phyloP scores from a whole-genome alignment of 2,329 filamentous ascomycete species.

The Clonostachys solani region DNA sequence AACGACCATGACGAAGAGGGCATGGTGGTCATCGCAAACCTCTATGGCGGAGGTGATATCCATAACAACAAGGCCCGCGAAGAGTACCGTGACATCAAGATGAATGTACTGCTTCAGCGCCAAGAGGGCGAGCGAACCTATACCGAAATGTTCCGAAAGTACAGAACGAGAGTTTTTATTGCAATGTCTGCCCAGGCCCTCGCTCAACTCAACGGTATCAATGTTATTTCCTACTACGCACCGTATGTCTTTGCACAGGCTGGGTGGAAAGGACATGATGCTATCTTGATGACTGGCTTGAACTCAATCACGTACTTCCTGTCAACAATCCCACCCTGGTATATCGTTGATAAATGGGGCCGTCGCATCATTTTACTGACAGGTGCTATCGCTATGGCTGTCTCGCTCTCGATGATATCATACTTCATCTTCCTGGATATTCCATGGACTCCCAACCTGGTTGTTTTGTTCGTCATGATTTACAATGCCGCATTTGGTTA shows the following conservation, averaged over 20 bases:
- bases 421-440: constrained; percentile 94
- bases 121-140: constrained; percentile 95
- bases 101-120: constrained; percentile 88
- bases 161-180: constrained; percentile 89
- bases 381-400: constrained; percentile 83
- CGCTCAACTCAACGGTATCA: constrained; percentile 97
- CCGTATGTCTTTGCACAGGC: constrained; percentile 95
- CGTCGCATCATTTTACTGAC: constrained; percentile 84
- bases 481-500: constrained; percentile 98
- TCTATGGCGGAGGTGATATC: constrained; percentile 94
- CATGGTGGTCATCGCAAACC: constrained; percentile 95
- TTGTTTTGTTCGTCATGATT: constrained; percentile 94
- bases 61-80: constrained; percentile 89
- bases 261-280: constrained; percentile 87
- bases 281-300: constrained; percentile 95
- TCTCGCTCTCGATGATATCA: constrained; percentile 84
- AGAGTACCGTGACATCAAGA: constrained; percentile 98
- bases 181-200: constrained; percentile 97
- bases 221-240: constrained; percentile 98
- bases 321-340: constrained; percentile 95
- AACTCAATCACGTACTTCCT: constrained; percentile 87
- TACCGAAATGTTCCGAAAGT: constrained; percentile 89
- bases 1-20: constrained; percentile 98
- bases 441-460: constrained; percentile 70
- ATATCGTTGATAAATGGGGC: constrained; percentile 89